Conservation (phyloP, 495 filamentous ascomycete species). For the Penicillium cosmopolitanum region DNA sequence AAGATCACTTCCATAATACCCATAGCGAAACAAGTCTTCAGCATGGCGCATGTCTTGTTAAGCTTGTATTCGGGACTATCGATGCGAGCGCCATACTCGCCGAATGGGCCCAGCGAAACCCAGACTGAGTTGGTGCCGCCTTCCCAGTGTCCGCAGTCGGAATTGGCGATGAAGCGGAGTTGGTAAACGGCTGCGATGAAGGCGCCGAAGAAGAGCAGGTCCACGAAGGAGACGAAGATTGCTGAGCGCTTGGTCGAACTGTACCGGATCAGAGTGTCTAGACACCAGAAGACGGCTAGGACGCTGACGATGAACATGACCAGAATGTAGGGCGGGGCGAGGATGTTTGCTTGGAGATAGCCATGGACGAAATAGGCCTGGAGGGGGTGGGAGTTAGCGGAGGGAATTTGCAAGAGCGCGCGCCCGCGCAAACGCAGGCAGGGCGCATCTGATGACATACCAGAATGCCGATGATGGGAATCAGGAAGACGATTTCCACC, state of each 20-base stretch:
- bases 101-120: slow-evolving; percentile 64
- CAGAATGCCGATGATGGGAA: slow-evolving; percentile 88
- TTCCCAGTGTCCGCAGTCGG: slow-evolving; percentile 65
- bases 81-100: slow-evolving; percentile 42
- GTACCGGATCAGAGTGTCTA: slow-evolving; percentile 82
- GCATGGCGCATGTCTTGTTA: slow-evolving; percentile 83
- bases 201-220: slow-evolving; percentile 79
- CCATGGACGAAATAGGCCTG: slow-evolving; percentile 78
- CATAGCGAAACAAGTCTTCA: slow-evolving; percentile 84
- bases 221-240: slow-evolving; percentile 75
- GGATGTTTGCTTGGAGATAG: slow-evolving; percentile 66
- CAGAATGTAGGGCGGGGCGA: slow-evolving; percentile 81
- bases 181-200: slow-evolving; percentile 81
- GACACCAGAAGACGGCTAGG: slow-evolving; percentile 75
- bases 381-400: slow-evolving; percentile 15
- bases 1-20: slow-evolving; percentile 87
- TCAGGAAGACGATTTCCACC: slow-evolving; percentile 79
- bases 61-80: slow-evolving; percentile 49
- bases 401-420: too few species aligned
- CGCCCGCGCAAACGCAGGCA: too few species aligned
- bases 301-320: slow-evolving; percentile 90
- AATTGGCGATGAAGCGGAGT: slow-evolving; percentile 67
- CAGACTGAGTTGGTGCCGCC: slow-evolving; percentile 44
- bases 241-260: slow-evolving; percentile 71
- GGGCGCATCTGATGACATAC: slow-evolving; percentile 33